phyloP scores from a whole-genome alignment of 768 basidiomycete genomes.

The Lactarius indigo region DNA sequence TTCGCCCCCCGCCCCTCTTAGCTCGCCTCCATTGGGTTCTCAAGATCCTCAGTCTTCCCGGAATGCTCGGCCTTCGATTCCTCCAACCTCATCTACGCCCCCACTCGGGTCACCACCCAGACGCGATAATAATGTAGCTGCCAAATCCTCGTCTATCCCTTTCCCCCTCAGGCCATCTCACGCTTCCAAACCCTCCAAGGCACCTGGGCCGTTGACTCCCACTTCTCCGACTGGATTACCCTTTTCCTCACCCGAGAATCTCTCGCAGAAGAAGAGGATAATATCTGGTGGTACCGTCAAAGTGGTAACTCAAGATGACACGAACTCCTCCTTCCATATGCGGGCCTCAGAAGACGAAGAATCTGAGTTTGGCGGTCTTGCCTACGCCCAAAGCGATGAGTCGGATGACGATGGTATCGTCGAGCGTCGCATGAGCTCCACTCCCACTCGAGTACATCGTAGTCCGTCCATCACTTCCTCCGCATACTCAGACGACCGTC shows the following conservation, averaged over 20 bases:
- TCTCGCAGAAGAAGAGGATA: slow-evolving; percentile 35
- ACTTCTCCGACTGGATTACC: slow-evolving; percentile 24
- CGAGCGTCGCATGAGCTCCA: slow-evolving; percentile 22
- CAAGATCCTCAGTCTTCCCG: not conserved
- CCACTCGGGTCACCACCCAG: not conserved
- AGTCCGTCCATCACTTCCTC: slow-evolving; percentile 33
- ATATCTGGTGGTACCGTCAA: slow-evolving; percentile 12
- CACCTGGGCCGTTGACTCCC: slow-evolving; percentile 29
- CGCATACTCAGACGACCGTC: slow-evolving; percentile 27
- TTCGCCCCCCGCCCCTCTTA: not conserved
- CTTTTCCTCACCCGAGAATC: slow-evolving; percentile 58
- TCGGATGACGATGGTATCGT: slow-evolving; percentile 28
- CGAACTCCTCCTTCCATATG: slow-evolving; percentile 3
- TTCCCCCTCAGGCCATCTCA: slow-evolving; percentile 28
- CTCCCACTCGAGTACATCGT: slow-evolving; percentile 26
- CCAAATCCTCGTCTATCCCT: slow-evolving; percentile 23
- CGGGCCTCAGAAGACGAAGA: slow-evolving; percentile 22
- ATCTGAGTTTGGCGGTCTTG: slow-evolving; percentile 34
- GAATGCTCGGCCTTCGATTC: slow-evolving; percentile 23
- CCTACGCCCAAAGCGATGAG: slow-evolving; percentile 34
- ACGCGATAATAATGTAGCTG: slow-evolving; percentile 1
- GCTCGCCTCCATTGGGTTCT: slow-evolving; percentile 1
- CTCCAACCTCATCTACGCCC: slow-evolving; percentile 19
- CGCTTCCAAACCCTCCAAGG: slow-evolving; percentile 23
- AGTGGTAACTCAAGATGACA: slow-evolving; percentile 17